Percentiles rank a stretch among this genome's conserved stretches.
Evolutionary conservation across 345 rosid species (phyloP).

Genomic region (Mallotus nudiflorus): DNA sequence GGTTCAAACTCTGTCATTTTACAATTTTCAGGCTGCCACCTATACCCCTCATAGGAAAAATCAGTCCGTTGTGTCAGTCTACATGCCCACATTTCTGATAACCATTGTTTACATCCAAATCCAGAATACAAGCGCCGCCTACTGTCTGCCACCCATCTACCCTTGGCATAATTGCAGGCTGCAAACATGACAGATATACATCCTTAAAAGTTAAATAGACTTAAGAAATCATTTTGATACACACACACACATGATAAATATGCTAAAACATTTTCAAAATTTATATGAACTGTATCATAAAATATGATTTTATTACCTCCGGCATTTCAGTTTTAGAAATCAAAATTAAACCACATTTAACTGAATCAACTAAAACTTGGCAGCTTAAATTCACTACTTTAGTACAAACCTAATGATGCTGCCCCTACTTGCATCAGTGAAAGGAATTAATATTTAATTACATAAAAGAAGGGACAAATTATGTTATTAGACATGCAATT

Average conservation of each 20-base stretch:
- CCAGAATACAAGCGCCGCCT: conserved; percentile 31
- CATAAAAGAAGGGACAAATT: background rate
- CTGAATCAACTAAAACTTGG: too few relatives aligned
- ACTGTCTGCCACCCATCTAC: conserved; percentile 33
- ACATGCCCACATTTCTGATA: conserved; percentile 36
- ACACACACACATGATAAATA: too few relatives aligned
- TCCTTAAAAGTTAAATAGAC: background rate
- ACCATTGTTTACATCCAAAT: conserved; percentile 31
- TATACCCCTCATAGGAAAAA: conserved; percentile 67
- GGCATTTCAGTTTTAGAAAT: too few relatives aligned
- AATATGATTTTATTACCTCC: too few relatives aligned
- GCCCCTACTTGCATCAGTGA: background rate
- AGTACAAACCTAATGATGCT: background rate
- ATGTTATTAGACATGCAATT: too few relatives aligned
- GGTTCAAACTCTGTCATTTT: conserved; percentile 61
- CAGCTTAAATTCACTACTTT: background rate
- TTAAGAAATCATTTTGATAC: too few relatives aligned
- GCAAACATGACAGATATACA: conserved; percentile 2
- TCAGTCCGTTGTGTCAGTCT: conserved; percentile 39
- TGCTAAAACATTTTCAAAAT: too few relatives aligned
- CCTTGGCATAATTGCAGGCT: conserved; percentile 38
- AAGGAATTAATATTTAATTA: background rate
- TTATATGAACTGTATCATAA: too few relatives aligned
- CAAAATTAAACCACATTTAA: too few relatives aligned
- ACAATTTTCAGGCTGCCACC: conserved; percentile 82